Evolutionary conservation across 352 stramenopile genomes (phyloP).

Genomic region (Phytophthora foliorum): DNA sequence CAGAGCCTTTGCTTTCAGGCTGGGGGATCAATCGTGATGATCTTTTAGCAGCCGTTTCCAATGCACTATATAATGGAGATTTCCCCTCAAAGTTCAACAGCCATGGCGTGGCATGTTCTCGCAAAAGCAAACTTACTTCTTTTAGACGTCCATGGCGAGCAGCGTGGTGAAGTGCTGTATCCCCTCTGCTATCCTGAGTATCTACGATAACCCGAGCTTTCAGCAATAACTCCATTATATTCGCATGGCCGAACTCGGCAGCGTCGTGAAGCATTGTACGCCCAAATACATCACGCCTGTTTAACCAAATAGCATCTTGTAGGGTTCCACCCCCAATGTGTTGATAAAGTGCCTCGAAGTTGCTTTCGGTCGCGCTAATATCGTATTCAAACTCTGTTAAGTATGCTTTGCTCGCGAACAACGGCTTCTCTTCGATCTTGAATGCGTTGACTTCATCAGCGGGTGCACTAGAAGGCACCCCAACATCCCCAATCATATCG

Average conservation of each 20-base stretch:
- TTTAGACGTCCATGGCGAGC: slow-evolving; percentile 53
- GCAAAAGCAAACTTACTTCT: slow-evolving; percentile 63
- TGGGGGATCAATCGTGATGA: background rate
- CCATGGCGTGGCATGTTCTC: slow-evolving; percentile 49
- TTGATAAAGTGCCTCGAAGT: slow-evolving; percentile 66
- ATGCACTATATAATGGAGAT: slow-evolving; percentile 58
- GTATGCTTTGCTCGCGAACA: slow-evolving; percentile 48
- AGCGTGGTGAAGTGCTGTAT: slow-evolving; percentile 71
- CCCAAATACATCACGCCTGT: slow-evolving; percentile 58
- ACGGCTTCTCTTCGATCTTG: background rate
- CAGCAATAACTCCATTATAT: slow-evolving; percentile 63
- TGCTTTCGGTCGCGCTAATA: slow-evolving; percentile 64
- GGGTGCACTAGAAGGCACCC: background rate
- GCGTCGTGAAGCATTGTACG: slow-evolving; percentile 74
- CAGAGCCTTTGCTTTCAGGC: slow-evolving; percentile 2
- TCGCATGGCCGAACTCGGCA: slow-evolving; percentile 60
- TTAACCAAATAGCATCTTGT: slow-evolving; percentile 57
- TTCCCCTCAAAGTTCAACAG: slow-evolving; percentile 60
- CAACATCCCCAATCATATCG: slow-evolving; percentile 2
- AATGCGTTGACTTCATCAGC: background rate
- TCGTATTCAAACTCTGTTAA: slow-evolving; percentile 70
- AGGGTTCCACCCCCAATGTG: slow-evolving; percentile 46
- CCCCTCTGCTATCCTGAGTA: slow-evolving; percentile 45
- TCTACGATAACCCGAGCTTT: slow-evolving; percentile 58
- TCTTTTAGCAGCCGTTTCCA: slow-evolving; percentile 52